These are phyloP conservation scores for Sporothrix schenckii DNA, from an alignment of 2,329 filamentous ascomycete genomes.

Conservation along the genomic window DNA sequence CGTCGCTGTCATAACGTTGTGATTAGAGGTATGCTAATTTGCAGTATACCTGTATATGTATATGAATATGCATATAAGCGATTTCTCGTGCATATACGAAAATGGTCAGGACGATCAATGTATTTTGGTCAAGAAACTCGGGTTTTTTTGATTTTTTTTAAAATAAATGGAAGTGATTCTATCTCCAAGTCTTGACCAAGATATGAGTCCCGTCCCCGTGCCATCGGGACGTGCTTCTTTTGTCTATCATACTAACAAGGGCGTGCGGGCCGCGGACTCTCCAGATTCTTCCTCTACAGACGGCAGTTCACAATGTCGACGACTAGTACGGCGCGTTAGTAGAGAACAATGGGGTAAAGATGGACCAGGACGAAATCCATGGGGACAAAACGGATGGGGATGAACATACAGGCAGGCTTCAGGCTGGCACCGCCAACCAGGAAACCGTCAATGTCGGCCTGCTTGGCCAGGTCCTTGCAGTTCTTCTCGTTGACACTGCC, in stretches of 20 bases:
- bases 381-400: not conserved
- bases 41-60: not conserved
- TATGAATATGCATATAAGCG: not conserved
- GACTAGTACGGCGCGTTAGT: conserved; percentile 47
- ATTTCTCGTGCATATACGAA: not conserved
- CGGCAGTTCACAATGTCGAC: conserved; percentile 64
- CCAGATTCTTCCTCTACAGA: conserved; percentile 45
- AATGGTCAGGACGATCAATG: not conserved
- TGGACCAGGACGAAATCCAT: not conserved
- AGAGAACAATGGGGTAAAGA: no score
- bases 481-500: conserved; percentile 98
- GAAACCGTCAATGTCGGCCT: conserved; percentile 97
- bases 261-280: not conserved
- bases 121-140: not conserved
- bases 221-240: not conserved
- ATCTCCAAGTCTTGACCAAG: conserved; percentile 21
- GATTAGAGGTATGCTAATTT: not conserved
- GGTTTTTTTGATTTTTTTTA: not conserved
- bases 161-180: not conserved
- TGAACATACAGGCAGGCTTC: conserved; percentile 87
- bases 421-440: conserved; percentile 93
- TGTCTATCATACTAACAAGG: not conserved
- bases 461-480: conserved; percentile 86
- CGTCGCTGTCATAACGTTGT: not conserved
- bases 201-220: conserved; percentile 3